A percentile compares a stretch with the other conserved stretches of the same genome.
phyloP scores from a whole-genome alignment of 352 stramenopile genomes.

The Phytopythium cucurbitacearum region DNA sequence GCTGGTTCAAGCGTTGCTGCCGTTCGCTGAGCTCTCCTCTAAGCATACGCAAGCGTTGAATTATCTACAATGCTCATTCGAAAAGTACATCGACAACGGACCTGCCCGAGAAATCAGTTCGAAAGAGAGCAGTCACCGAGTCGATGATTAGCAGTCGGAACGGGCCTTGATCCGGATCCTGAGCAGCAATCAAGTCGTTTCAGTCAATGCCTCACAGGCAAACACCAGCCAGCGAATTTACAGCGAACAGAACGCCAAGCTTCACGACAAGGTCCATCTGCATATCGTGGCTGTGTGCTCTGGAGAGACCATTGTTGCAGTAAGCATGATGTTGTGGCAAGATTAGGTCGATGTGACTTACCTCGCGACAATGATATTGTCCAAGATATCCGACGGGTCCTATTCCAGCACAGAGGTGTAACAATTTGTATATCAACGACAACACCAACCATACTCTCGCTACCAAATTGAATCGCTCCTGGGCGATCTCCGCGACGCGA shows the following conservation, averaged over 20 bases:
- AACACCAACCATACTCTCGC: not conserved
- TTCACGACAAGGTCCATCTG: constrained; percentile 89
- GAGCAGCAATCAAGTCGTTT: not conserved
- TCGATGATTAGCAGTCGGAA: constrained; percentile 89
- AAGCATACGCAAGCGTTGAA: not conserved
- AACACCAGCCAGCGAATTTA: constrained; percentile 15
- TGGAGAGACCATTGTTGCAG: constrained; percentile 13
- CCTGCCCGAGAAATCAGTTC: constrained; percentile 85
- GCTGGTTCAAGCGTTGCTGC: constrained; percentile 89
- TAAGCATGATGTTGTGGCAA: not conserved
- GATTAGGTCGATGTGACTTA: constrained; percentile 10
- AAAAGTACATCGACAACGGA: constrained; percentile 3
- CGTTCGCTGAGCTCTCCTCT: constrained; percentile 60
- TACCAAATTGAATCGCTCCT: constrained; percentile 74
- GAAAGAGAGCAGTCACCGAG: constrained; percentile 89
- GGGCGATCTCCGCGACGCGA: constrained; percentile 80
- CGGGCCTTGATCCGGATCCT: constrained; percentile 66
- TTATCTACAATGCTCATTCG: not conserved
- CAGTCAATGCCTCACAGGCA: no score
- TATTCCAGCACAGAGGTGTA: constrained; percentile 15
- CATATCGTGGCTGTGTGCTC: constrained; percentile 83
- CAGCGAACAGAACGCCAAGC: constrained; percentile 62
- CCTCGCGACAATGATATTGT: constrained; percentile 93
- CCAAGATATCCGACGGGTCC: constrained; percentile 86
- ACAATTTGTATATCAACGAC: not conserved